These are phyloP conservation scores for Bolboschoenoplectus hybrid DNA, from an alignment of 202 grass and related monocot species.

Conservation along the genomic window DNA sequence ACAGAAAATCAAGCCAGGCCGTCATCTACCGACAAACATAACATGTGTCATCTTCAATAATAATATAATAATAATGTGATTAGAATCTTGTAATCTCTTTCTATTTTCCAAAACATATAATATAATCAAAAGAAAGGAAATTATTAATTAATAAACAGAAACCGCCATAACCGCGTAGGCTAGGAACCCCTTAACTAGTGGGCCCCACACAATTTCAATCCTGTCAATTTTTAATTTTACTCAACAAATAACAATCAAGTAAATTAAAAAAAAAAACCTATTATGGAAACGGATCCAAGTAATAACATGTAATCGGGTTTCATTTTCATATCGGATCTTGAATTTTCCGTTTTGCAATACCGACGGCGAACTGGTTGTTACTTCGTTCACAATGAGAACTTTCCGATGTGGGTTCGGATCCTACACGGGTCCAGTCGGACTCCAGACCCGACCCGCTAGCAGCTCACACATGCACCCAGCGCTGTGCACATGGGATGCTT, in stretches of 20 bases:
- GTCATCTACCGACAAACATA: constrained; percentile 1
- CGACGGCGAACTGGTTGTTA: too few species aligned
- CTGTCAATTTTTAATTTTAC: not conserved
- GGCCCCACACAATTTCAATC: not conserved
- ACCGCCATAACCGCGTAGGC: not conserved
- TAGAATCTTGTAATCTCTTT: not conserved
- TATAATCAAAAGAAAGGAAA: not conserved
- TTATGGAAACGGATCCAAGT: not conserved
- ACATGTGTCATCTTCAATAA: constrained; percentile 16
- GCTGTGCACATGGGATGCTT: constrained; percentile 40
- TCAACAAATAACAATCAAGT: not conserved
- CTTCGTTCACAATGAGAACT: too few species aligned
- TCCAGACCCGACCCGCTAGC: not conserved
- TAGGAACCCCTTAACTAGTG: not conserved
- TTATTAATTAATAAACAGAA: constrained; percentile 9
- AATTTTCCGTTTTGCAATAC: too few species aligned
- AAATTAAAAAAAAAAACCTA: not conserved
- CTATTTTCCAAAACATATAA: not conserved
- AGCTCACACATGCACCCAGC: not conserved
- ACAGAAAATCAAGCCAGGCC: not conserved
- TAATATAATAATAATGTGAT: constrained; percentile 6
- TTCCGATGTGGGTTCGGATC: too few species aligned
- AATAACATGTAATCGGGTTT: not conserved
- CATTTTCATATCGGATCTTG: constrained; percentile 14
- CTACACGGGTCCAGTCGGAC: too few species aligned